Evolutionary conservation across 129 eudicot genomes (phyloP), one percentile per base, ranked within the genome.

Genomic region (Pittosporum tobira): DNA sequence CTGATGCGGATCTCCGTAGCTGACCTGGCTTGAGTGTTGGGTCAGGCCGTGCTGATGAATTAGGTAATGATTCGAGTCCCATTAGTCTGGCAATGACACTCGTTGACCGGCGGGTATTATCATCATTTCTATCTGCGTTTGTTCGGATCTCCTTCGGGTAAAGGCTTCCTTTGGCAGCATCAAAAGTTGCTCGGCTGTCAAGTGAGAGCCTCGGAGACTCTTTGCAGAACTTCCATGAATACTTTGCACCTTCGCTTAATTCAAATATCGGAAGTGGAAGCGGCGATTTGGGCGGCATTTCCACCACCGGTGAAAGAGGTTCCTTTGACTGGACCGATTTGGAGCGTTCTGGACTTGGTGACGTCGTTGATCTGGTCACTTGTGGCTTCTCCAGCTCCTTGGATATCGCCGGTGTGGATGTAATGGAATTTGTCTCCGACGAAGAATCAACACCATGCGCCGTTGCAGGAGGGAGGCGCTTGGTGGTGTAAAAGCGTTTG

Each of bases 71-170:
- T 52, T 93, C 96, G 34, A 93, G 84, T 16, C 99, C 99, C 99
- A 93, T 93, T 36, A 93, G 85, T 62, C 76, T 73, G 0, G 96
- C 99, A 62, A 93, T 79, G 26, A 93, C 93, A 42, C 96, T 81
- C 0, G 91, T 82, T 11, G 94, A 80, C 34, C 79, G 84, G 8
- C 66, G 75, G 36, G 73, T 77, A 12, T 57, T 73, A 14, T 74
- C 79, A 3, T 79, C 77, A 19, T 1, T 0, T 16, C 61, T 62
- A 5, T 68, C 81, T n/a, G n/a, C n/a, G 27, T 57, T 38, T 3
- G 70, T 45, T 0, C 81, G 68, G 55, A 76, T 77, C 72, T 81
- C 84, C 16, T 62, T 70, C 15, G 88, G 77, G 22, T 71, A 64
- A n/a, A 91, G 75, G 25, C 83, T 64, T 5, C 99, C 99, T 62